These are phyloP conservation scores for Penicillium paneum DNA, from an alignment of 2,329 filamentous ascomycete species.

Conservation along the genomic window DNA sequence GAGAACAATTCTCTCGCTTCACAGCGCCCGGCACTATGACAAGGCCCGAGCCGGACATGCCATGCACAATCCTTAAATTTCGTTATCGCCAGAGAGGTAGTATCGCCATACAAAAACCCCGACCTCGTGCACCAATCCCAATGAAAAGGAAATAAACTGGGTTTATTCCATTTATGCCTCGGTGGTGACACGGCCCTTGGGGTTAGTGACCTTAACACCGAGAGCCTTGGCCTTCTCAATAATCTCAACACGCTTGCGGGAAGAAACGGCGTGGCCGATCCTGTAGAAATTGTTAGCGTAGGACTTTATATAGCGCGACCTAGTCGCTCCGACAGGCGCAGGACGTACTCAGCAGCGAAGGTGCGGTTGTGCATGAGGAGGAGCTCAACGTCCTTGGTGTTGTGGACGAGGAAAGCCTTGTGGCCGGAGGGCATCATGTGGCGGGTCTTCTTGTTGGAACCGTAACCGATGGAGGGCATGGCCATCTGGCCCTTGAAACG, in stretches of 20 bases:
- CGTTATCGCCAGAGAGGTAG: conserved; percentile 30
- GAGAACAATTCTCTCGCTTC: conserved; percentile 48
- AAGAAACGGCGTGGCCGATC: conserved; percentile 97
- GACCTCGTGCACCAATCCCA: conserved; percentile 24
- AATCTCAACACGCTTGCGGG: conserved; percentile 98
- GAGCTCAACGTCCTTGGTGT: conserved; percentile 91
- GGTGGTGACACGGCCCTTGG: conserved; percentile 97
- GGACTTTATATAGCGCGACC: not conserved
- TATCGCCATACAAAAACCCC: conserved; percentile 29
- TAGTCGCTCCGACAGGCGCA: not conserved
- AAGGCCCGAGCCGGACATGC: conserved; percentile 26
- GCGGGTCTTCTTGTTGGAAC: conserved; percentile 98
- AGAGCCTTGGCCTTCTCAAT: conserved; percentile 95
- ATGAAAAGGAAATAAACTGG: conserved; percentile 34
- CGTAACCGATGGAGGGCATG: conserved; percentile 99
- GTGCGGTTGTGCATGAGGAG: conserved; percentile 99
- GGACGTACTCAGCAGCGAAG: conserved; percentile 92
- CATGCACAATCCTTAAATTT: conserved; percentile 32
- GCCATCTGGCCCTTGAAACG: conserved; percentile 92
- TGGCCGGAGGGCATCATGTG: conserved; percentile 99
- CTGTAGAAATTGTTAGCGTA: conserved; percentile 47
- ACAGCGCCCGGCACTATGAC: conserved; percentile 46
- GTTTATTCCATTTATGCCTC: conserved; percentile 66
- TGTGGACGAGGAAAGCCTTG: conserved; percentile 99
- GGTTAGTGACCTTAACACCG: conserved; percentile 99